Evolutionary conservation across 2,329 filamentous ascomycete genomes (phyloP).

Genomic region (Seiridium unicorne): DNA sequence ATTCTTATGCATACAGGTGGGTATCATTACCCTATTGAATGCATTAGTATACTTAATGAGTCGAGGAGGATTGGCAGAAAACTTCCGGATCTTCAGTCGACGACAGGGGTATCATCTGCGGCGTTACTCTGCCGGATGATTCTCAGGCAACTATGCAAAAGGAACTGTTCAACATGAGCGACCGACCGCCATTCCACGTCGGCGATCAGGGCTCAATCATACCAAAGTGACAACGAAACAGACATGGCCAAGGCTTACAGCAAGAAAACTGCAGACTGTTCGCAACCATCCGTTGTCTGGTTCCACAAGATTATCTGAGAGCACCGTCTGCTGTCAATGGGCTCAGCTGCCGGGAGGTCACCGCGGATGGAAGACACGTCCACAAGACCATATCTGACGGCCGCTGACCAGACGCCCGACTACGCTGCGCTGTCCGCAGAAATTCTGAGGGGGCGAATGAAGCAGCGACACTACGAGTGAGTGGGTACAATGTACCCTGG

Average conservation of each 20-base stretch:
- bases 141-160: not conserved
- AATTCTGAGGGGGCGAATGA: too few species aligned
- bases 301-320: too few species aligned
- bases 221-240: too few species aligned
- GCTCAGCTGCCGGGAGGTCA: too few species aligned
- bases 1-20: constrained; percentile 6
- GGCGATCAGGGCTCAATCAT: not conserved
- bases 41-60: not conserved
- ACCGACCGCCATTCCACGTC: constrained; percentile 1
- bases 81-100: not conserved
- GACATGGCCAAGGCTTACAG: not conserved
- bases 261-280: not conserved
- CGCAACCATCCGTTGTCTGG: too few species aligned
- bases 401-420: too few species aligned
- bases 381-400: too few species aligned
- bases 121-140: not conserved
- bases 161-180: not conserved
- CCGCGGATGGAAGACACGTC: too few species aligned
- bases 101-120: not conserved
- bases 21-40: not conserved
- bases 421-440: too few species aligned
- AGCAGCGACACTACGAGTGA: too few species aligned
- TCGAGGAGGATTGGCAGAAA: not conserved
- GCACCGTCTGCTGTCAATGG: too few species aligned
- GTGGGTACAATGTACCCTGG: too few species aligned